Conservation (phyloP, 306 rosid species). For the Castanopsis chinensis region DNA sequence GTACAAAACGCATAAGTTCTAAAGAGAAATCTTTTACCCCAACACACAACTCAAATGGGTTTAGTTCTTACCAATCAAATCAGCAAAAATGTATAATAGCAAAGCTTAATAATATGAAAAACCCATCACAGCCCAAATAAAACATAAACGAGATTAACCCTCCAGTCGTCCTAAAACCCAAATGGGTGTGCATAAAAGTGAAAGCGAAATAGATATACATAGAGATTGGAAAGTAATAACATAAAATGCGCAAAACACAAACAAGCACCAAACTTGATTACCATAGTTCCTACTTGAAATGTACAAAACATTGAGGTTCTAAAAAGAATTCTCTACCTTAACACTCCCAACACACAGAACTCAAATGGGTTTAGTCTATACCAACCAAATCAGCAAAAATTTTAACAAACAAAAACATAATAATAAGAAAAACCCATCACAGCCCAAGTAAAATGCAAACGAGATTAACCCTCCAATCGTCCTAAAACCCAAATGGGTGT, state of each 20-base stretch:
- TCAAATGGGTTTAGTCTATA: neutral
- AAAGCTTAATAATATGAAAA: neutral
- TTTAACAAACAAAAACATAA: too few relatives aligned
- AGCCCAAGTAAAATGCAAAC: neutral
- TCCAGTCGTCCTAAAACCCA: conserved; percentile 1
- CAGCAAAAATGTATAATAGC: too few relatives aligned
- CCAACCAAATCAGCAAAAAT: too few relatives aligned
- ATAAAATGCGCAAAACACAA: neutral
- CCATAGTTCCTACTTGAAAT: neutral
- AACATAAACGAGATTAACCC: too few relatives aligned
- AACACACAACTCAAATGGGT: neutral
- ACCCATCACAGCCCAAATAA: neutral
- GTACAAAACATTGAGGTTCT: neutral
- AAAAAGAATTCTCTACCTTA: neutral
- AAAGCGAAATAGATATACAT: neutral
- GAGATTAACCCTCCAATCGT: neutral
- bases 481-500: conserved; percentile 17
- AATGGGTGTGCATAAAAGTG: conserved; percentile 16
- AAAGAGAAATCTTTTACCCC: neutral
- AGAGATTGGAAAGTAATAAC: neutral
- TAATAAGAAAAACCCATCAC: neutral
- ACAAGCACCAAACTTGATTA: neutral
- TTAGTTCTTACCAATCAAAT: neutral
- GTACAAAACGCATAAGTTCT: neutral
- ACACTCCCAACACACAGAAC: neutral